These are phyloP conservation scores for Neopestalotiopsis clavispora DNA, from an alignment of 2,329 filamentous ascomycete species.

Conservation along the genomic window DNA sequence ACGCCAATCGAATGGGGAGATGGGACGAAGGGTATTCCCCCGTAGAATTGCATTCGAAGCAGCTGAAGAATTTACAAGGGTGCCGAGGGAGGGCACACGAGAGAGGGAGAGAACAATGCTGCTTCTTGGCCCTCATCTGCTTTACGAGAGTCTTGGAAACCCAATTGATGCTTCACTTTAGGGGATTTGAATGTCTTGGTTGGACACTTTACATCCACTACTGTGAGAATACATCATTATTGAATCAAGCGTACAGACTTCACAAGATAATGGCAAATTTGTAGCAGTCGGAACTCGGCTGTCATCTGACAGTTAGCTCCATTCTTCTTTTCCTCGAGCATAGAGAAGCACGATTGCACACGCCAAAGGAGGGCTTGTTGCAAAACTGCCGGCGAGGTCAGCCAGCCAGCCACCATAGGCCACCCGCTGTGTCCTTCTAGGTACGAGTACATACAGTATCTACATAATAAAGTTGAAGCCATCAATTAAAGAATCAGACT, in stretches of 20 bases:
- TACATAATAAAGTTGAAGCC: conserved; percentile 4
- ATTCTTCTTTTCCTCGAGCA: background rate
- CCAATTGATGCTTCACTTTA: background rate
- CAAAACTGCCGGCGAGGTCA: background rate
- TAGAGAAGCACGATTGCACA: background rate
- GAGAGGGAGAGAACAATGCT: background rate
- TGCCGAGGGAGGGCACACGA: background rate
- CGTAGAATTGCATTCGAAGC: conserved; percentile 5
- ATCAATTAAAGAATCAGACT: conserved; percentile 4
- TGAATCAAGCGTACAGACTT: background rate
- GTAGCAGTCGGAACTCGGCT: background rate
- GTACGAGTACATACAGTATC: too few relatives aligned
- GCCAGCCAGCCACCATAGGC: background rate
- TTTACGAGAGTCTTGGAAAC: background rate
- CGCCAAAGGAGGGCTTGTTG: background rate
- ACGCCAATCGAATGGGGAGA: background rate
- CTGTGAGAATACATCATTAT: background rate
- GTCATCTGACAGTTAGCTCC: background rate
- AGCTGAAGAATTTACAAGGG: background rate
- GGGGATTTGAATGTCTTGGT: background rate
- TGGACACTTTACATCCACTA: background rate
- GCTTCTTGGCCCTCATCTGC: background rate
- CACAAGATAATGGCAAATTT: background rate
- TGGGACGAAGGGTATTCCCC: background rate
- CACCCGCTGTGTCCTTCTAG: background rate